phyloP scores from a whole-genome alignment of 768 basidiomycete genomes.

The Lanmaoa rubissima region DNA sequence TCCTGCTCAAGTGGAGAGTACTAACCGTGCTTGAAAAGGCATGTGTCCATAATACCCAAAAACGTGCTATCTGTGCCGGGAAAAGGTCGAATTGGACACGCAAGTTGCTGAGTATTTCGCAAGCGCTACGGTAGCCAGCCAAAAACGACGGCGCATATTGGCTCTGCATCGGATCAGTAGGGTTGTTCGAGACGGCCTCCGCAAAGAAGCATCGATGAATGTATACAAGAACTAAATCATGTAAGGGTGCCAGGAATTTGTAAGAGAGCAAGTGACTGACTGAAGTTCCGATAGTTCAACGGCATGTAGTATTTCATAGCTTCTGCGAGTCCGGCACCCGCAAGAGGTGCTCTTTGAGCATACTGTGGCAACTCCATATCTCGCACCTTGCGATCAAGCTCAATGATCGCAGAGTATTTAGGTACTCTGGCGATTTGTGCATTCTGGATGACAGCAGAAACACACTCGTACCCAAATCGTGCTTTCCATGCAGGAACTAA shows the following conservation, averaged over 20 bases:
- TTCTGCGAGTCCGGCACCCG: slow-evolving; percentile 51
- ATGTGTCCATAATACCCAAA: slow-evolving; percentile 75
- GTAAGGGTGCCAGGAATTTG: background rate
- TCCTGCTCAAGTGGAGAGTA: slow-evolving; percentile 3
- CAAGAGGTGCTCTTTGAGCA: slow-evolving; percentile 48
- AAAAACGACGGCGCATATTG: slow-evolving; percentile 66
- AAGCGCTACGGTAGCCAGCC: slow-evolving; percentile 66
- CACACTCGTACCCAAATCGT: slow-evolving; percentile 61
- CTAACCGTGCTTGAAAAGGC: slow-evolving; percentile 64
- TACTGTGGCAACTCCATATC: slow-evolving; percentile 68
- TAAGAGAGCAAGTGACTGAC: slow-evolving; percentile 37
- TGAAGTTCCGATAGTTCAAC: slow-evolving; percentile 64
- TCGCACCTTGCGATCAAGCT: slow-evolving; percentile 62
- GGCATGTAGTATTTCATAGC: slow-evolving; percentile 80
- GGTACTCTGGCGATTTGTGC: slow-evolving; percentile 63
- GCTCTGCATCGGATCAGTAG: slow-evolving; percentile 66
- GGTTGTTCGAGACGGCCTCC: slow-evolving; percentile 63
- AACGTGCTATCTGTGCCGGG: slow-evolving; percentile 58
- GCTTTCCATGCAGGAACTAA: slow-evolving; percentile 71
- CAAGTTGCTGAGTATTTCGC: slow-evolving; percentile 51
- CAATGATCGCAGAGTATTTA: slow-evolving; percentile 58
- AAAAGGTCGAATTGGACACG: slow-evolving; percentile 49
- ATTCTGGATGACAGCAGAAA: slow-evolving; percentile 67
- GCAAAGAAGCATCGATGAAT: slow-evolving; percentile 78
- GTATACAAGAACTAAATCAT: slow-evolving; percentile 56